These are phyloP conservation scores for Aureobasidium sp. DNA, from an alignment of 2,329 filamentous ascomycete species.

Conservation along the genomic window DNA sequence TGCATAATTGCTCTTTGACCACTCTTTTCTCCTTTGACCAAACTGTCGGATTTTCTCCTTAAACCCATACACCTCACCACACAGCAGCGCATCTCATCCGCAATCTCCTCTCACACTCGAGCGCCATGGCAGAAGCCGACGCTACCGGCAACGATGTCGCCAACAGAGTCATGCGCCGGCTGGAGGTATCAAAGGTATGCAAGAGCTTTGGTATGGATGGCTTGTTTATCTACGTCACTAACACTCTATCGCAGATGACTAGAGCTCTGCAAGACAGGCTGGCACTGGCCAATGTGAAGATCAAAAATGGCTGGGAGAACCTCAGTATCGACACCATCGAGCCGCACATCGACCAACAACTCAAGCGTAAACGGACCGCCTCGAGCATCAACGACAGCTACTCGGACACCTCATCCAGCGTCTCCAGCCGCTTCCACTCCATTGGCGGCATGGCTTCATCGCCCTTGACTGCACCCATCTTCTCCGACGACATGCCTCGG, in stretches of 20 bases:
- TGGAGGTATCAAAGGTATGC: slow-evolving; percentile 34
- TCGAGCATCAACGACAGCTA: slow-evolving; percentile 64
- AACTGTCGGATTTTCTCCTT: slow-evolving; percentile 13
- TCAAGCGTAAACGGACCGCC: slow-evolving; percentile 63
- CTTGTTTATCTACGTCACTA: slow-evolving; percentile 14
- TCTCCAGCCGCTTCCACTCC: slow-evolving; percentile 69
- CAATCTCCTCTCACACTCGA: neutral
- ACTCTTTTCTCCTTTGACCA: slow-evolving; percentile 15
- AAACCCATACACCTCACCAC: neutral
- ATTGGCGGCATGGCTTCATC: slow-evolving; percentile 70
- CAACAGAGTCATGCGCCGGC: slow-evolving; percentile 31
- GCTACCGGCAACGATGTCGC: slow-evolving; percentile 26
- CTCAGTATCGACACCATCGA: slow-evolving; percentile 80
- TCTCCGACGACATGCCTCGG: slow-evolving; percentile 73
- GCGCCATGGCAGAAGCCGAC: slow-evolving; percentile 11
- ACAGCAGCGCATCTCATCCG: neutral
- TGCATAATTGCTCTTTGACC: slow-evolving; percentile 16
- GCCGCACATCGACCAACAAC: slow-evolving; percentile 71
- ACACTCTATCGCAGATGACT: slow-evolving; percentile 62
- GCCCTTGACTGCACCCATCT: slow-evolving; percentile 72
- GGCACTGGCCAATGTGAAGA: slow-evolving; percentile 93
- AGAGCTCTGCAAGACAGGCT: slow-evolving; percentile 87
- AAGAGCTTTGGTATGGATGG: neutral
- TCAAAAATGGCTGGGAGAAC: slow-evolving; percentile 91
- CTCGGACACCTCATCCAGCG: slow-evolving; percentile 80